Conservation (phyloP, 2,329 filamentous ascomycete genomes). For the Leptographium galeiforme region DNA sequence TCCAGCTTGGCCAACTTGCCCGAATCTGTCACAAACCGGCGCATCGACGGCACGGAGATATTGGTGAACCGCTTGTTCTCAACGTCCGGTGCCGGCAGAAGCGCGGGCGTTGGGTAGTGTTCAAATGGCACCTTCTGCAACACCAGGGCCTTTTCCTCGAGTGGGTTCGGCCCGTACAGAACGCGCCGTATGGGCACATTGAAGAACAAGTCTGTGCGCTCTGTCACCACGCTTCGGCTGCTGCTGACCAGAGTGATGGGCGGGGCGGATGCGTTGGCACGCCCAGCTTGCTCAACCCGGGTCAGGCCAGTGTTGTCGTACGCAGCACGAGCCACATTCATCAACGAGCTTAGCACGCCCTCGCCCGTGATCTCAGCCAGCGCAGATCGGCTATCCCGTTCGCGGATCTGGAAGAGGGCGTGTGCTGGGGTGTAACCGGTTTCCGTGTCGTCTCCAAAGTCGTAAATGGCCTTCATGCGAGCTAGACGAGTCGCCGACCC, state of each 20-base stretch:
- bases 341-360: slow-evolving; percentile 58
- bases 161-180: slow-evolving; percentile 51
- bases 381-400: slow-evolving; percentile 52
- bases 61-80: slow-evolving; percentile 77
- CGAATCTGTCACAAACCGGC: slow-evolving; percentile 91
- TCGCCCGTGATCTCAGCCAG: slow-evolving; percentile 57
- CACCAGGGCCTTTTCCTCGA: slow-evolving; percentile 64
- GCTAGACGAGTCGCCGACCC: slow-evolving; percentile 33
- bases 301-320: slow-evolving; percentile 60
- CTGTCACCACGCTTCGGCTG: slow-evolving; percentile 48
- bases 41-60: slow-evolving; percentile 91
- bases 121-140: slow-evolving; percentile 54
- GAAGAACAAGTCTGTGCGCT: slow-evolving; percentile 66
- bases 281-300: slow-evolving; percentile 67
- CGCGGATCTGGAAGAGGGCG: slow-evolving; percentile 67
- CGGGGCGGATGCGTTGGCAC: slow-evolving; percentile 69
- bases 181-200: slow-evolving; percentile 61
- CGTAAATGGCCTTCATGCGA: slow-evolving; percentile 56
- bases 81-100: slow-evolving; percentile 68
- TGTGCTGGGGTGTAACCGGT: slow-evolving; percentile 54
- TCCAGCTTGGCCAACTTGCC: slow-evolving; percentile 92
- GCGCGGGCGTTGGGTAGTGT: slow-evolving; percentile 46
- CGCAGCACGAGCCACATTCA: slow-evolving; percentile 59
- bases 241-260: slow-evolving; percentile 71
- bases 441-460: slow-evolving; percentile 39